Percentiles rank a stretch among this genome's conserved stretches.
phyloP scores from a whole-genome alignment of 768 basidiomycete genomes.

The Boletus rubropictus region DNA sequence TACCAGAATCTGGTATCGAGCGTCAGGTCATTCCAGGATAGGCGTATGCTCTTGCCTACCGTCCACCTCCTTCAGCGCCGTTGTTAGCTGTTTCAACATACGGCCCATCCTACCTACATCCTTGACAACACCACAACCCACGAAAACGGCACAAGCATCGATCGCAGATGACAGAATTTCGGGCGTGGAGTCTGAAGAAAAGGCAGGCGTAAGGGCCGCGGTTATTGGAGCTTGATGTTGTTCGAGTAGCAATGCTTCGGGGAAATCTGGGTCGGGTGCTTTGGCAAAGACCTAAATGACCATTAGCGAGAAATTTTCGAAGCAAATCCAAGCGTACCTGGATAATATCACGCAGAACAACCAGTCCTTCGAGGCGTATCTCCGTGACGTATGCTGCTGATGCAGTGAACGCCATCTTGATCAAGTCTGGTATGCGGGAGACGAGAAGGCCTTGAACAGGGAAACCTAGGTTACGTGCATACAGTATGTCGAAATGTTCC shows the following conservation, averaged over 20 bases:
- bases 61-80: slow-evolving; percentile 84
- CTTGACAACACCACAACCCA: slow-evolving; percentile 91
- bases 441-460: slow-evolving; percentile 62
- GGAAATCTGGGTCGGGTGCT: slow-evolving; percentile 89
- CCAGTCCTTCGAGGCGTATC: slow-evolving; percentile 84
- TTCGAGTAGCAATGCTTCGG: slow-evolving; percentile 83
- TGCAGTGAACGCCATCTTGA: slow-evolving; percentile 97
- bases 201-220: slow-evolving; percentile 93
- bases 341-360: slow-evolving; percentile 88
- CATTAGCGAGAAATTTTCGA: slow-evolving; percentile 2
- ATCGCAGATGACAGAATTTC: slow-evolving; percentile 92
- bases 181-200: slow-evolving; percentile 91
- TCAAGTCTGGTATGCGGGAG: slow-evolving; percentile 84
- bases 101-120: slow-evolving; percentile 90
- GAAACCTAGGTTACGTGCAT: slow-evolving; percentile 59
- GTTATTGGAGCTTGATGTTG: slow-evolving; percentile 99
- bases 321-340: slow-evolving; percentile 45
- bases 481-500: slow-evolving; percentile 78
- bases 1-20: slow-evolving; percentile 61
- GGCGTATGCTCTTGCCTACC: slow-evolving; percentile 39
- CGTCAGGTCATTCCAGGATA: slow-evolving; percentile 5
- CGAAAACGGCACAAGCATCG: slow-evolving; percentile 89
- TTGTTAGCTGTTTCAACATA: slow-evolving; percentile 83
- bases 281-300: slow-evolving; percentile 70
- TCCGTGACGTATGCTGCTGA: slow-evolving; percentile 95